Evolutionary conservation across 768 basidiomycete species (phyloP).

Genomic region (Boletellus sp.): DNA sequence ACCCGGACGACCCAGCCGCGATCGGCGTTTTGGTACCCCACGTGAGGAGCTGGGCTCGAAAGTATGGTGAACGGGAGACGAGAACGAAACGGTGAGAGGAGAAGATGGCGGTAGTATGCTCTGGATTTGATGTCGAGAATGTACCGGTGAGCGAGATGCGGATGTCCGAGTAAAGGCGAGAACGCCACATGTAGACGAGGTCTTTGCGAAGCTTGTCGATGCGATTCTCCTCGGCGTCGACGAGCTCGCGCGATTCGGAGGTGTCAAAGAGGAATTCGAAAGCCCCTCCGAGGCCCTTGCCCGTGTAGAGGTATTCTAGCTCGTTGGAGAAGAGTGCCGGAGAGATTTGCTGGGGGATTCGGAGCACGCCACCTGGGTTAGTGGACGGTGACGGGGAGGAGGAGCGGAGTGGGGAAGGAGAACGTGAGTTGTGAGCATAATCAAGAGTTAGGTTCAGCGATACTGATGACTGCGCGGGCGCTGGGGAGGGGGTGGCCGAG

Average conservation of each 20-base stretch:
- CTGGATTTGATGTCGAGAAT: conserved; percentile 60
- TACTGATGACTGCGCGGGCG: conserved; percentile 56
- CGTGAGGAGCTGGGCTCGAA: conserved; percentile 71
- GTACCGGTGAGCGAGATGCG: conserved; percentile 73
- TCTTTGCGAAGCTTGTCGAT: conserved; percentile 89
- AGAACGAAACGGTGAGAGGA: conserved; percentile 93
- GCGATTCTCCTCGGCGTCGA: conserved; percentile 50
- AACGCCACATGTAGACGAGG: conserved; percentile 95
- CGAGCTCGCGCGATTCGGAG: conserved; percentile 40
- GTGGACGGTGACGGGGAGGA: conserved; percentile 47
- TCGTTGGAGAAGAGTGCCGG: conserved; percentile 84
- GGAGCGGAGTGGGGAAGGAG: conserved; percentile 44
- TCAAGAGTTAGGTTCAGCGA: conserved; percentile 53
- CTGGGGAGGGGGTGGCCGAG: conserved; percentile 46
- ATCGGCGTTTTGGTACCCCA: conserved; percentile 46
- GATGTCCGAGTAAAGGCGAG: conserved; percentile 89
- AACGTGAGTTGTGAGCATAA: conserved; percentile 37
- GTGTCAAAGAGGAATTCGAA: conserved; percentile 85
- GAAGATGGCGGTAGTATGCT: conserved; percentile 77
- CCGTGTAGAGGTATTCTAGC: conserved; percentile 93
- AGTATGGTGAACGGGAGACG: conserved; percentile 85
- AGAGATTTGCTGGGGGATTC: conserved; percentile 65
- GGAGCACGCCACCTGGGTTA: conserved; percentile 45
- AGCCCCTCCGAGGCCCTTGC: conserved; percentile 81
- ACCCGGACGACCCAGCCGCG: conserved; percentile 20